Conservation (phyloP, 768 basidiomycete genomes). For the Baorangia bicolor region DNA sequence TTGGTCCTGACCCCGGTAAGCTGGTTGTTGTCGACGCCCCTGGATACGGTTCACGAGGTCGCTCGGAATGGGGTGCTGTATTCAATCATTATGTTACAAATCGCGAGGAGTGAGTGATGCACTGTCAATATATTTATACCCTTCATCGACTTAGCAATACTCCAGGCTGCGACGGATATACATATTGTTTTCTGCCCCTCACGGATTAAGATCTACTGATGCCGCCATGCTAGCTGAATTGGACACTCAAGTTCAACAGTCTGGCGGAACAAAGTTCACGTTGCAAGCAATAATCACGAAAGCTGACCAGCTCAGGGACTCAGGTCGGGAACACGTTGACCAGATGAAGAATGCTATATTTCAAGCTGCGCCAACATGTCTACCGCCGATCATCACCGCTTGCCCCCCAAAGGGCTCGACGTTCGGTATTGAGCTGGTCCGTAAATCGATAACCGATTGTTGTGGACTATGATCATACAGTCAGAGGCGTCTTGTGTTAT, state of each 20-base stretch:
- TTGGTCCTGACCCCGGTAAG: conserved; percentile 54
- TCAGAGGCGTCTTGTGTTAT: neutral
- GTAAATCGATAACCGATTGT: conserved; percentile 57
- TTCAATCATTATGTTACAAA: conserved; percentile 64
- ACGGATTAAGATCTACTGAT: conserved; percentile 58
- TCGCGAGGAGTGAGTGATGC: conserved; percentile 54
- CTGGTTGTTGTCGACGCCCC: conserved; percentile 77
- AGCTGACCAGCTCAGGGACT: conserved; percentile 47
- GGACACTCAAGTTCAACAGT: conserved; percentile 29
- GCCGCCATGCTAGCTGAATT: conserved; percentile 60
- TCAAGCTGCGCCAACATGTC: conserved; percentile 54
- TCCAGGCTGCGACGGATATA: conserved; percentile 67
- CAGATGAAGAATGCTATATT: conserved; percentile 52
- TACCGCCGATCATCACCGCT: conserved; percentile 62
- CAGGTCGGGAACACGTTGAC: conserved; percentile 37
- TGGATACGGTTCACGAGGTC: conserved; percentile 74
- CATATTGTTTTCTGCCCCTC: conserved; percentile 67
- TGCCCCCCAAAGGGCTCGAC: conserved; percentile 46
- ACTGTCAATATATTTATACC: neutral
- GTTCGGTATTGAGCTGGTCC: conserved; percentile 57
- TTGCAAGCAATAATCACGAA: conserved; percentile 76
- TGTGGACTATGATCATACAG: conserved; percentile 41
- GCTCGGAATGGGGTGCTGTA: conserved; percentile 70
- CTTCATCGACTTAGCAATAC: neutral
- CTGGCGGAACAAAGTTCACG: conserved; percentile 47